Percentiles rank a stretch among this genome's conserved stretches.
Conservation (phyloP, 2,329 filamentous ascomycete genomes). For the Colletotrichum higginsianum region DNA sequence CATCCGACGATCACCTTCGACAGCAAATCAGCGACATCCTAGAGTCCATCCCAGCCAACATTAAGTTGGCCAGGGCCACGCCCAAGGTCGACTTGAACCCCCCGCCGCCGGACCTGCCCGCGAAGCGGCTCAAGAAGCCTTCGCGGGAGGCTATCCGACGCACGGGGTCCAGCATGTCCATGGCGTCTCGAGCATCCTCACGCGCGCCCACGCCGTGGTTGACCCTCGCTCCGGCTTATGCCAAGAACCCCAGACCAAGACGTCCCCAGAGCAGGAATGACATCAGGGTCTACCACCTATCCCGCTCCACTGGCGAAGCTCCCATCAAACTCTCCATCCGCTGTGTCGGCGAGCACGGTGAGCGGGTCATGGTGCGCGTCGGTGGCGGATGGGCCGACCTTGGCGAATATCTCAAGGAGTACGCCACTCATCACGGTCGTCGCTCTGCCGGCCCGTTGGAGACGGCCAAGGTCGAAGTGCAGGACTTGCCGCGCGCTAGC, state of each 20-base stretch:
- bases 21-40: slow-evolving; percentile 86
- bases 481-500: slow-evolving; percentile 59
- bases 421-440: slow-evolving; percentile 92
- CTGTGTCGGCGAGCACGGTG: slow-evolving; percentile 88
- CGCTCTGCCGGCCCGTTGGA: slow-evolving; percentile 65
- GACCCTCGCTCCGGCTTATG: slow-evolving; percentile 75
- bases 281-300: slow-evolving; percentile 93
- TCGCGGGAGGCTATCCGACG: slow-evolving; percentile 62
- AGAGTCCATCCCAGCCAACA: slow-evolving; percentile 82
- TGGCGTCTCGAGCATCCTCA: slow-evolving; percentile 52
- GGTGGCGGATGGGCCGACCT: slow-evolving; percentile 99
- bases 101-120: slow-evolving; percentile 70
- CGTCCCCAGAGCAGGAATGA: slow-evolving; percentile 73
- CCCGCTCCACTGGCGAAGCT: slow-evolving; percentile 84
- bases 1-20: slow-evolving; percentile 78
- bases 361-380: slow-evolving; percentile 97
- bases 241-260: slow-evolving; percentile 64
- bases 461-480: slow-evolving; percentile 70
- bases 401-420: slow-evolving; percentile 94
- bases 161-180: slow-evolving; percentile 65
- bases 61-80: slow-evolving; percentile 75
- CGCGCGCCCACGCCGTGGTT: slow-evolving; percentile 77
- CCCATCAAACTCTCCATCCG: slow-evolving; percentile 97
- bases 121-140: slow-evolving; percentile 62
- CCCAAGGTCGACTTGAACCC: slow-evolving; percentile 69